A percentile compares a stretch with the other conserved stretches of the same genome.
These are phyloP conservation scores for Leptodermis oblonga DNA, from an alignment of 257 asterid genomes.

Conservation along the genomic window DNA sequence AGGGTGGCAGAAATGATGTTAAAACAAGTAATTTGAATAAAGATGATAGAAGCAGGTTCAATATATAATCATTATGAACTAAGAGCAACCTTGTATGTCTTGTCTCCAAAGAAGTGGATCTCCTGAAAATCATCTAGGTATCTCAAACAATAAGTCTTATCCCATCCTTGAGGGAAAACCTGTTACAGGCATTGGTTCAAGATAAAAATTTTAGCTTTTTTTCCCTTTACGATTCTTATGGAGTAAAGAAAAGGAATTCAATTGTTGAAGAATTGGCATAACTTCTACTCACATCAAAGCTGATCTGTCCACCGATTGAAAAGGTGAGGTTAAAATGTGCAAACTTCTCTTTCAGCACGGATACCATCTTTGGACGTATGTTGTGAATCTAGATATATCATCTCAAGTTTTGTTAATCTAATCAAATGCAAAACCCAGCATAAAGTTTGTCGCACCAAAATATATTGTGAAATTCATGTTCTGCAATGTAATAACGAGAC, in stretches of 20 bases:
- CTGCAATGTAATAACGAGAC: background rate
- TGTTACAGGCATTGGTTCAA: conserved; percentile 22
- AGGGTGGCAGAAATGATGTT: too few species aligned
- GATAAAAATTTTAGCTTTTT: too few species aligned
- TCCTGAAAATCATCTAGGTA: conserved; percentile 79
- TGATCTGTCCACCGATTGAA: conserved; percentile 96
- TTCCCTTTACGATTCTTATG: background rate
- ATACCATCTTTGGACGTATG: conserved; percentile 81
- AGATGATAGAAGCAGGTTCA: background rate
- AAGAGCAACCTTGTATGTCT: conserved; percentile 77
- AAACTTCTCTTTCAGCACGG: conserved; percentile 75
- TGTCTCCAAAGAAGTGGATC: conserved; percentile 95
- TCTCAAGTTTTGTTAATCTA: conserved; percentile 10
- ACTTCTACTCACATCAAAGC: conserved; percentile 83
- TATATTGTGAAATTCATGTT: conserved; percentile 9
- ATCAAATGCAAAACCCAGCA: conserved; percentile 12
- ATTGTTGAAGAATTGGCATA: background rate
- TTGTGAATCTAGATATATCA: conserved; percentile 59
- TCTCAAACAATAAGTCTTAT: conserved; percentile 90
- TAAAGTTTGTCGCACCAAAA: conserved; percentile 1
- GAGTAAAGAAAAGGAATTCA: background rate
- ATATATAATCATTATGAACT: background rate
- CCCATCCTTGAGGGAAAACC: conserved; percentile 99
- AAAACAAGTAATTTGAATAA: background rate
- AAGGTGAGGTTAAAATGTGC: conserved; percentile 70